phyloP scores from a whole-genome alignment of 1,284 basidiomycete species.

The Melanopsichium pennsylvanicum region DNA sequence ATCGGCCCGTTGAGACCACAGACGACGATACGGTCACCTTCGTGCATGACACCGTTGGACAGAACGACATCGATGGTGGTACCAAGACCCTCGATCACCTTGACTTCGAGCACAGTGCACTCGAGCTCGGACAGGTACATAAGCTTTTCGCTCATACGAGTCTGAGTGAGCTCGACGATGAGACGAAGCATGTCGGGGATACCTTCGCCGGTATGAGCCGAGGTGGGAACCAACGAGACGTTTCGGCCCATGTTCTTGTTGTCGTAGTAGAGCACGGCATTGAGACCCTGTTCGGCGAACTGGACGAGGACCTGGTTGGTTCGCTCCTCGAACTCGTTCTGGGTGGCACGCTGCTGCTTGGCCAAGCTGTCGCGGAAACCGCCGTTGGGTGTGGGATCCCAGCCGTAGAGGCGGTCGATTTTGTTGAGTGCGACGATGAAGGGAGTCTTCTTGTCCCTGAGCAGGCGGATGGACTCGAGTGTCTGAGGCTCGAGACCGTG shows the following conservation, averaged over 20 bases:
- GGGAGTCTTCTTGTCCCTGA: constrained; percentile 93
- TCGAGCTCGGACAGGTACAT: constrained; percentile 99
- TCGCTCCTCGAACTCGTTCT: constrained; percentile 92
- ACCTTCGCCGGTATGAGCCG: constrained; percentile 97
- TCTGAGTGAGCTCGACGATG: constrained; percentile 94
- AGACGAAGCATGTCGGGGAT: constrained; percentile 99
- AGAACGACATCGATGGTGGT: constrained; percentile 98
- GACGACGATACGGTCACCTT: constrained; percentile 94
- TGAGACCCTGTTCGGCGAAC: constrained; percentile 96
- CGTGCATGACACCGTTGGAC: constrained; percentile 90
- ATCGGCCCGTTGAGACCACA: constrained; percentile 98
- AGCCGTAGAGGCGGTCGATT: constrained; percentile 98
- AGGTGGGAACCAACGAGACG: constrained; percentile 96
- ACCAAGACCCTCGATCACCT: constrained; percentile 96
- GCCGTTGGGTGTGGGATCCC: constrained; percentile 88
- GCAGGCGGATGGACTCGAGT: constrained; percentile 89
- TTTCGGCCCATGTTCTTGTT: constrained; percentile 95
- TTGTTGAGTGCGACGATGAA: constrained; percentile 99
- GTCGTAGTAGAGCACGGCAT: constrained; percentile 93
- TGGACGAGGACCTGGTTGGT: constrained; percentile 84
- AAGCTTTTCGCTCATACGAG: constrained; percentile 93
- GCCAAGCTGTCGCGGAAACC: constrained; percentile 90
- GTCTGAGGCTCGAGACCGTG: constrained; percentile 98
- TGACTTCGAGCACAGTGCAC: constrained; percentile 99
- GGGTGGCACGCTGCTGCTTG: constrained; percentile 82